A percentile compares a stretch with the other conserved stretches of the same genome.
These are phyloP conservation scores for Kluyveromyces starmeri DNA, from an alignment of 805 yeast genomes.

Conservation along the genomic window DNA sequence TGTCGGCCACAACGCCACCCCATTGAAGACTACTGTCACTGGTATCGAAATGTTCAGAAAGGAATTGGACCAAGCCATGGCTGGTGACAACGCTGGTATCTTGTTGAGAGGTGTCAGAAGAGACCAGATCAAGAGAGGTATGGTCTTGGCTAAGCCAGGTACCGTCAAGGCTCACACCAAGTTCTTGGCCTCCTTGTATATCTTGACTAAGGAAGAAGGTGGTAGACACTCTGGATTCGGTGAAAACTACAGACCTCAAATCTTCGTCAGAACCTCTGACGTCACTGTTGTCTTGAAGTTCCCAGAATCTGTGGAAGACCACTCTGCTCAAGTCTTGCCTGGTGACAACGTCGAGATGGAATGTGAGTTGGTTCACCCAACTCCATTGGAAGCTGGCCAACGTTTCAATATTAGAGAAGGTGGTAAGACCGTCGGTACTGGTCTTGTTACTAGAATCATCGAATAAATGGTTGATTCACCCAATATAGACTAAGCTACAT, in stretches of 20 bases:
- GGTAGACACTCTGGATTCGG: conserved; percentile 98
- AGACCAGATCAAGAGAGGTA: conserved; percentile 94
- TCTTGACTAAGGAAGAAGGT: conserved; percentile 95
- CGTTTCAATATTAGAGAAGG: conserved; percentile 99
- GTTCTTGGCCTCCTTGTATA: conserved; percentile 87
- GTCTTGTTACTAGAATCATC: conserved; percentile 86
- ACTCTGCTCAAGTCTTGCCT: conserved; percentile 86
- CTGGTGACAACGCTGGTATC: conserved; percentile 98
- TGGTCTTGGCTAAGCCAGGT: conserved; percentile 92
- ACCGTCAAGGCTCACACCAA: conserved; percentile 87
- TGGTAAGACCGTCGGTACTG: conserved; percentile 98
- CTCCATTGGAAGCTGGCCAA: conserved; percentile 92
- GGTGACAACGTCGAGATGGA: conserved; percentile 98
- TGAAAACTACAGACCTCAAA: conserved; percentile 95
- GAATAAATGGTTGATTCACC: too few relatives aligned
- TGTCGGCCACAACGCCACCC: conserved; percentile 82
- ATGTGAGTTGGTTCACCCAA: conserved; percentile 80
- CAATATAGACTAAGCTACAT: too few relatives aligned
- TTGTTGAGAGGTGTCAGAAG: conserved; percentile 96
- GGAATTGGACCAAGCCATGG: conserved; percentile 95
- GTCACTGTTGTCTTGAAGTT: conserved; percentile 84
- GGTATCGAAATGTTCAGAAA: conserved; percentile 99
- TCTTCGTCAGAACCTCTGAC: conserved; percentile 93
- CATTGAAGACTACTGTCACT: conserved; percentile 88
- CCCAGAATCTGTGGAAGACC: conserved; percentile 79